Percentiles rank a stretch among this genome's conserved stretches.
These are phyloP conservation scores for Avicennia marina DNA, from an alignment of 257 asterid genomes.

Conservation along the genomic window DNA sequence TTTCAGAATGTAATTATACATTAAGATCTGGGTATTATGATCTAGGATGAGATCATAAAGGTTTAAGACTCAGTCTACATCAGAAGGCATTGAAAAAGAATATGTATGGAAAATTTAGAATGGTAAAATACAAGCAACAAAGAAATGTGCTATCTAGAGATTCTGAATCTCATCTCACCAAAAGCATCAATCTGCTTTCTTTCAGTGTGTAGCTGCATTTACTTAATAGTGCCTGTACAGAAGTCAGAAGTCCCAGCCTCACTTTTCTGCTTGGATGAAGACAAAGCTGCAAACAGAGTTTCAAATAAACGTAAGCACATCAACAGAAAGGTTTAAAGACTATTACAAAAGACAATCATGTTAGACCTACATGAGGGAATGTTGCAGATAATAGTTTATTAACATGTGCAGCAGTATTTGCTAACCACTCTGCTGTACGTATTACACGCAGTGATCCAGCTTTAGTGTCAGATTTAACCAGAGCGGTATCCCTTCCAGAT, in stretches of 20 bases:
- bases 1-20: conserved; percentile 1
- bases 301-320: conserved; percentile 3
- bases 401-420: conserved; percentile 56
- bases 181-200: conserved; percentile 80
- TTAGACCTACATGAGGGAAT: conserved; percentile 72
- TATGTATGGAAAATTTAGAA: neutral
- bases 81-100: too few relatives aligned
- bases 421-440: conserved; percentile 74
- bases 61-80: too few relatives aligned
- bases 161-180: conserved; percentile 60
- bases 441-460: conserved; percentile 53
- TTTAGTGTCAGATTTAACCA: conserved; percentile 22
- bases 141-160: conserved; percentile 10
- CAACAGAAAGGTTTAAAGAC: conserved; percentile 1
- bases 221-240: conserved; percentile 55
- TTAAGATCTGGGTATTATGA: too few relatives aligned
- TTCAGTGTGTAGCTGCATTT: conserved; percentile 62
- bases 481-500: conserved; percentile 28
- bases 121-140: conserved; percentile 11
- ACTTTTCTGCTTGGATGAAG: conserved; percentile 75
- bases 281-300: conserved; percentile 53
- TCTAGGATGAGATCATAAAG: too few relatives aligned
- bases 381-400: conserved; percentile 76
- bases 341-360: conserved; percentile 17
- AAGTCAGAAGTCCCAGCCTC: conserved; percentile 58